Percentiles rank a stretch among this genome's conserved stretches.
Evolutionary conservation across 2,329 filamentous ascomycete genomes (phyloP).

Genomic region (Aspergillus pseudoviridinutans): DNA sequence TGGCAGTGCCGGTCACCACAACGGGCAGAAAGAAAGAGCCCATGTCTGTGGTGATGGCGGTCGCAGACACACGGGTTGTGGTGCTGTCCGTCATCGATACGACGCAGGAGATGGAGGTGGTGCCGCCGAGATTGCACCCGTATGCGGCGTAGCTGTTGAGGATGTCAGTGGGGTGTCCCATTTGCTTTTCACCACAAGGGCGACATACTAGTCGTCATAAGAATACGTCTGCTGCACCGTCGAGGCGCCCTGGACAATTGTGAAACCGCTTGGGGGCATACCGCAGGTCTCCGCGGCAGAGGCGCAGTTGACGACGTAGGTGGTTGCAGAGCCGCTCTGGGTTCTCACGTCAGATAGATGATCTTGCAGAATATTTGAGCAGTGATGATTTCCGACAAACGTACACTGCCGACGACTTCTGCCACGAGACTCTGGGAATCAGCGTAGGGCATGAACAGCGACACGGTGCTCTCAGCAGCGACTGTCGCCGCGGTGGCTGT

Average conservation of each 20-base stretch:
- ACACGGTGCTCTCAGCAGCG: conserved; percentile 17
- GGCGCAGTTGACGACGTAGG: conserved; percentile 17
- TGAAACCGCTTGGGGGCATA: conserved; percentile 4
- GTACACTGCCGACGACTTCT: neutral
- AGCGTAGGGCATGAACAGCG: conserved; percentile 16
- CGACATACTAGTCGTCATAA: conserved; percentile 11
- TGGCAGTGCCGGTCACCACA: conserved; percentile 22
- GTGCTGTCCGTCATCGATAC: conserved; percentile 13
- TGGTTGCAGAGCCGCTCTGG: conserved; percentile 15
- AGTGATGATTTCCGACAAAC: neutral
- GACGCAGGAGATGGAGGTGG: conserved; percentile 24
- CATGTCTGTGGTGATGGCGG: conserved; percentile 14
- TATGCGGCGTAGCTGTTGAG: conserved; percentile 3
- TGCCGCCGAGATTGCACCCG: conserved; percentile 21
- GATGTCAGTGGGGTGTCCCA: neutral
- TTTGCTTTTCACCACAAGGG: neutral
- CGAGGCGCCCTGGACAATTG: conserved; percentile 10
- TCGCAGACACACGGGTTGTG: conserved; percentile 8
- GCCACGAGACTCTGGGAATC: neutral
- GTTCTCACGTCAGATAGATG: neutral
- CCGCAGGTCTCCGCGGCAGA: conserved; percentile 8
- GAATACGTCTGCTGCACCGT: neutral
- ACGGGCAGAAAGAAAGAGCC: conserved; percentile 3
- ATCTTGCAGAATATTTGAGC: neutral
- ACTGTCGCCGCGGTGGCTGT: neutral